Evolutionary conservation across 768 basidiomycete genomes (phyloP), one percentile per base, ranked within the genome.

Genomic region (Lactarius vividus): DNA sequence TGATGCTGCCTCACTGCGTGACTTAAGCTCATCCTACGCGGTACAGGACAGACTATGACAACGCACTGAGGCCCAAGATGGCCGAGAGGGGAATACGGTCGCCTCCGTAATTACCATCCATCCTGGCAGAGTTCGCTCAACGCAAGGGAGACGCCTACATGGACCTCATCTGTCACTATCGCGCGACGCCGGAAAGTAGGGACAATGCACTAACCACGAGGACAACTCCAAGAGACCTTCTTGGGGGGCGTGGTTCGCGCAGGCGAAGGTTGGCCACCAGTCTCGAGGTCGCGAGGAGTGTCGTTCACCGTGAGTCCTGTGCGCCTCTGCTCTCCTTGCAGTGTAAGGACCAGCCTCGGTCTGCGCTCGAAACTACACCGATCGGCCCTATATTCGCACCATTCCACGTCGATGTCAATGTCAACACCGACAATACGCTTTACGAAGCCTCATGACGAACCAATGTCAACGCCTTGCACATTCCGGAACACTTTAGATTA

Each of bases 51-150:
- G 3, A 37, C 11, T 11, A 23, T 16, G 33, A 28, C 3, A 5
- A 28, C 63, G 16, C 33, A 66, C 65, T 62, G 46, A 61, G 56
- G 23, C 58, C 65, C 11, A 66, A 54, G 46, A 66, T 62, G 13
- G 49, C 56, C 18, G 61, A 52, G 28, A 62, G 46, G 20, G 65
- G 56, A 53, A 66, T 62, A 8, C 37, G 60, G 4, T 53, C 31
- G 33, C 55, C 65, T 40, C 59, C 61, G 39, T 57, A 62, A 15
- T 35, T 39, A 13, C 16, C 8, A 2, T 66, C 16, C 8, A 2
- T 66, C 65, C 23, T 66, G 65, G 11, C 61, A 62, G 31, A 66
- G 61, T 42, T 66, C 61, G 56, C 61, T 58, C 37, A 62, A 18
- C n/a, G 61, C 65, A 3, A 66, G 61, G 13, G 65, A 58, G n/a